Base-by-base conservation (phyloP, 1,139 yeast species). In the Debaryomyces sp. region DNA sequence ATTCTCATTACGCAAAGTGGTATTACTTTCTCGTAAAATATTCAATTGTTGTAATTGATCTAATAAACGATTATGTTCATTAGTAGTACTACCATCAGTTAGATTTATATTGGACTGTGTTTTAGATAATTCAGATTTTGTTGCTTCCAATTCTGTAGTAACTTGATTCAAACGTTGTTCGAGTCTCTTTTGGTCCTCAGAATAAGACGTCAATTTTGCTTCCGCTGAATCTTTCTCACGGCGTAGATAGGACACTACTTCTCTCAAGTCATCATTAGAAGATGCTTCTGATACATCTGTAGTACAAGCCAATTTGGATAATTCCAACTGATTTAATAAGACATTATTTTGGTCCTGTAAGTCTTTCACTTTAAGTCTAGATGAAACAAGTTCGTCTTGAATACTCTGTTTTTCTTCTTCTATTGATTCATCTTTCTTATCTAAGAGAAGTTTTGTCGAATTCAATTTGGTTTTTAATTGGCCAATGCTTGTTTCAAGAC, bases 141-240 rank as follows among this genome's bases (percentile, higher is more conserved):
- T 59, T n/a, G 67, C 68, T 32, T 74, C 70, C 17, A 82, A 61
- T 52, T 82, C 87, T 30, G 69, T 54, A 42, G 68, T 68, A 3
- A 73, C 61, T 34, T 70, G 58, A 1, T 67, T 67, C 29, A 81
- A 57, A 40, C 74, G 75, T 48, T 75, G 78, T 53, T 77, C 72
- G 36, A 82, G 66, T 32, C 77, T 68, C 44, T 70, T 69, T 44
- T 72, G 71, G 56, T 85, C 90, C 52, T 80, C 82, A 13, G 63
- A 62, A 23, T 77, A 67, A 23, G 77, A 69, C 9, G 77, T 76
- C 24, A 81, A 71, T 56, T 84, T 87, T 17, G 84, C 78, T 48
- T 85, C 89, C 1, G 85, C 76, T 5, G 84, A 74, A 53, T 90
- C 96, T 62, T 87, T 88, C 58, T 89, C 96, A 53, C 87, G 84